These are phyloP conservation scores for Globisporangium abappressorium DNA, from an alignment of 352 stramenopile species.

Conservation along the genomic window DNA sequence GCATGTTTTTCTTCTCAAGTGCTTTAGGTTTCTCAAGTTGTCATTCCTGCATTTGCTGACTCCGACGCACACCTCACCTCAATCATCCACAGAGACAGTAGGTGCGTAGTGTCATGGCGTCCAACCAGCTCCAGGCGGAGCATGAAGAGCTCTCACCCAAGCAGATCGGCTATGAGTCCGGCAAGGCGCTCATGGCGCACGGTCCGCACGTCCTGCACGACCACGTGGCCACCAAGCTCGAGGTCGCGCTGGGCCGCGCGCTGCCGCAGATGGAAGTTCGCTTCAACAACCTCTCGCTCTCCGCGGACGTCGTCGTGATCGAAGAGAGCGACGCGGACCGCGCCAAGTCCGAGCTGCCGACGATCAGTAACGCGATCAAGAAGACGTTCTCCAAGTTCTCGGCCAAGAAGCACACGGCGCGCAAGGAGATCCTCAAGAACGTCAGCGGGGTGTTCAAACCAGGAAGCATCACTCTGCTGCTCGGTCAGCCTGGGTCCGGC, in stretches of 20 bases:
- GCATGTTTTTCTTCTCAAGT: not conserved
- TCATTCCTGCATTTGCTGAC: not conserved
- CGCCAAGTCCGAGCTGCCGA: slow-evolving; percentile 20
- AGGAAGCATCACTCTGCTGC: slow-evolving; percentile 44
- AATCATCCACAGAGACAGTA: not conserved
- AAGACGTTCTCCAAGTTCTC: slow-evolving; percentile 18
- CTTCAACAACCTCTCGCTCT: slow-evolving; percentile 24
- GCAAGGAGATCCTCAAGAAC: slow-evolving; percentile 40
- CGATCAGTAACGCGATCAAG: slow-evolving; percentile 21
- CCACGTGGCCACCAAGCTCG: slow-evolving; percentile 25
- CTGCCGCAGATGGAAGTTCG: slow-evolving; percentile 49
- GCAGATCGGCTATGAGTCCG: not conserved
- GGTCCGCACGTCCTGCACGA: slow-evolving; percentile 30
- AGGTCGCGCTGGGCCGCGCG: slow-evolving; percentile 23
- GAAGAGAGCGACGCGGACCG: not conserved
- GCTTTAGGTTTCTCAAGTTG: not conserved
- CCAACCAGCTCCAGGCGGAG: not conserved
- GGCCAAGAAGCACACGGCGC: slow-evolving; percentile 27
- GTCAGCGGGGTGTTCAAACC: slow-evolving; percentile 38
- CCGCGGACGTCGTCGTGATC: slow-evolving; percentile 12
- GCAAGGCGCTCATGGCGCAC: slow-evolving; percentile 32
- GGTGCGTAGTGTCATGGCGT: not conserved
- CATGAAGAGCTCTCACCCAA: not conserved
- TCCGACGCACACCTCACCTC: not conserved
- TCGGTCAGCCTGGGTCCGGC: slow-evolving; percentile 44